phyloP scores from a whole-genome alignment of 2,329 filamentous ascomycete species.

The Atkinsonella hypoxylon region DNA sequence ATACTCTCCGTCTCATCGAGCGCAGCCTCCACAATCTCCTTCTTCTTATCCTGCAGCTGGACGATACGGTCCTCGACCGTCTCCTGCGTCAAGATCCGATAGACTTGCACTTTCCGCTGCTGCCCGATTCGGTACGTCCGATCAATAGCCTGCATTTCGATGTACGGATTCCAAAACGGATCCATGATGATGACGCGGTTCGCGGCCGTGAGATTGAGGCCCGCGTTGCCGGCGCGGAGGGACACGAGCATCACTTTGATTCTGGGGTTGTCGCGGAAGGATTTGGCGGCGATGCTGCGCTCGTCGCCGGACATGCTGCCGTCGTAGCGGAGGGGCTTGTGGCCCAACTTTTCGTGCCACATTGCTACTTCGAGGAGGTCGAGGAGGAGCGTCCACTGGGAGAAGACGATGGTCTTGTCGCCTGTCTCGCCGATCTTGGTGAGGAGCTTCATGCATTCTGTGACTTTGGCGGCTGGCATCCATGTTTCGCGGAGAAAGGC shows the following conservation, averaged over 20 bases:
- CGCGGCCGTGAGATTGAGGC: constrained; percentile 73
- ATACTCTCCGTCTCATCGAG: constrained; percentile 63
- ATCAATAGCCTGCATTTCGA: constrained; percentile 86
- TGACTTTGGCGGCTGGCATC: constrained; percentile 70
- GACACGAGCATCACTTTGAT: constrained; percentile 72
- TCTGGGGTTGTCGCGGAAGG: constrained; percentile 51
- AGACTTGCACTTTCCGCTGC: constrained; percentile 58
- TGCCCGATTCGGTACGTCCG: constrained; percentile 84
- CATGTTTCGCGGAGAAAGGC: constrained; percentile 55
- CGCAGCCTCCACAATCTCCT: constrained; percentile 62
- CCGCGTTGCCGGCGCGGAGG: constrained; percentile 69
- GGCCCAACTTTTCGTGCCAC: constrained; percentile 47
- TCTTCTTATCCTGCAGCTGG: constrained; percentile 66
- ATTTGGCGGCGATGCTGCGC: constrained; percentile 57
- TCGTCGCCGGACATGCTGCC: constrained; percentile 61
- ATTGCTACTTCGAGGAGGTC: constrained; percentile 62
- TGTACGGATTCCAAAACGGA: constrained; percentile 89
- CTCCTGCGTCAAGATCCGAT: constrained; percentile 61
- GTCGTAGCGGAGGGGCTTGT: constrained; percentile 61
- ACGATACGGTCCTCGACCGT: constrained; percentile 87
- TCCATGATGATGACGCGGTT: constrained; percentile 83
- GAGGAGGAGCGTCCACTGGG: constrained; percentile 67
- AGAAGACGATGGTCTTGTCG: constrained; percentile 66
- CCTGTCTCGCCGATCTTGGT: constrained; percentile 48
- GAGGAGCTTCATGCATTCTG: constrained; percentile 64